Conservation (phyloP, 1,284 basidiomycete genomes). For the Afroboletus lepidellus region DNA sequence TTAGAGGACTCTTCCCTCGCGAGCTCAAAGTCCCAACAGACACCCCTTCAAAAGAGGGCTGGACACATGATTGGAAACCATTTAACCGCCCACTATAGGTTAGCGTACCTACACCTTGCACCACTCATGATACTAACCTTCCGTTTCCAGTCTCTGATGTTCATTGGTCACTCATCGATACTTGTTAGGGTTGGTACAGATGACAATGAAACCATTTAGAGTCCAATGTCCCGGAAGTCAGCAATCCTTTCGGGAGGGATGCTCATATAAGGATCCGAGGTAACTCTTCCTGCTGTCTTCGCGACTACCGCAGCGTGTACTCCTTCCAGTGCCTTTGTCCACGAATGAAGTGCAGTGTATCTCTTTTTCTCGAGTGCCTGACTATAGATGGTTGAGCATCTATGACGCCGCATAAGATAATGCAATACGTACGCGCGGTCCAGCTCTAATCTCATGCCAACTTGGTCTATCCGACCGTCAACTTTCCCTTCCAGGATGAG, state of each 20-base stretch:
- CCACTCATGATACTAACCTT: constrained; percentile 4
- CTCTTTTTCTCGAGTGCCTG: constrained; percentile 82
- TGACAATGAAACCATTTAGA: constrained; percentile 15
- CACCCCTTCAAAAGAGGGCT: constrained; percentile 72
- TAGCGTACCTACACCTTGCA: neutral
- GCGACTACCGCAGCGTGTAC: constrained; percentile 70
- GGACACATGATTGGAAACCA: constrained; percentile 78
- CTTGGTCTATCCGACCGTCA: constrained; percentile 94
- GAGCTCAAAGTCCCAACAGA: constrained; percentile 77
- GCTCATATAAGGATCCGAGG: constrained; percentile 28
- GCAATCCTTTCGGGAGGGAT: constrained; percentile 33
- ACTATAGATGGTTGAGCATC: constrained; percentile 40
- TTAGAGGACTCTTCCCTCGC: constrained; percentile 82
- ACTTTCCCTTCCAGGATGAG: constrained; percentile 95
- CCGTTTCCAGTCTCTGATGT: neutral
- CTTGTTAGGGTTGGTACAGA: neutral
- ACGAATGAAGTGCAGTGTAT: constrained; percentile 78
- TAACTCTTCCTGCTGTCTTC: constrained; percentile 57
- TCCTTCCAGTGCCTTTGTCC: constrained; percentile 74
- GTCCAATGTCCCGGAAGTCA: constrained; percentile 31
- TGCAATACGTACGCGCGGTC: constrained; percentile 70
- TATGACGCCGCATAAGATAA: neutral
- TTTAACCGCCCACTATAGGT: constrained; percentile 49
- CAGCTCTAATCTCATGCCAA: constrained; percentile 87
- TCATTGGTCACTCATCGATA: constrained; percentile 6